A percentile compares a stretch with the other conserved stretches of the same genome.
phyloP scores from a whole-genome alignment of 176 grass and related monocot species.

The Puccinellia tenuiflora region DNA sequence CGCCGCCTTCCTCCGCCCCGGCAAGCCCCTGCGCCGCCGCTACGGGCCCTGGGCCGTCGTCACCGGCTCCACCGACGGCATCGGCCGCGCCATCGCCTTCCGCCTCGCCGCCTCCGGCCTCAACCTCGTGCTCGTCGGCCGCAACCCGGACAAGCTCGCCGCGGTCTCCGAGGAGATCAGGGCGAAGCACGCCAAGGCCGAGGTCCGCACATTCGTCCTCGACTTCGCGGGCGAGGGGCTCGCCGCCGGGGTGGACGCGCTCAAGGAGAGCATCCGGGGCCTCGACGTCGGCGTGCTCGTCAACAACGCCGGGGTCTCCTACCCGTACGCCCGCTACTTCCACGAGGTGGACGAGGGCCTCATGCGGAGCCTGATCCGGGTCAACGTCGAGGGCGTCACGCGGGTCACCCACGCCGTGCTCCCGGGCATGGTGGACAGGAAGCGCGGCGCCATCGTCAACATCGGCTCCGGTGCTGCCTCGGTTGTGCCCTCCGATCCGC shows the following conservation, averaged over 20 bases:
- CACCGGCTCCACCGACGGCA: constrained; percentile 81
- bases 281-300: constrained; percentile 80
- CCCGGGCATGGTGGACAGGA: constrained; percentile 75
- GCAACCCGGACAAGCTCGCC: constrained; percentile 67
- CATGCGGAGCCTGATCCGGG: constrained; percentile 59
- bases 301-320: constrained; percentile 83
- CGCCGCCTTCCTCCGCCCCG: constrained; percentile 72
- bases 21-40: constrained; percentile 68
- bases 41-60: constrained; percentile 91
- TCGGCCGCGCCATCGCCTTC: constrained; percentile 76
- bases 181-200: constrained; percentile 39
- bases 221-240: constrained; percentile 62
- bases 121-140: constrained; percentile 75
- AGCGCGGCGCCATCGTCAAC: constrained; percentile 86
- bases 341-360: constrained; percentile 94
- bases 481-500: constrained; percentile 71
- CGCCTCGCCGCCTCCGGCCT: constrained; percentile 60
- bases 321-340: constrained; percentile 94
- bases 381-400: constrained; percentile 84
- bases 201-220: constrained; percentile 66
- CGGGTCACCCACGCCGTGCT: constrained; percentile 82
- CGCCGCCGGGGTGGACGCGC: constrained; percentile 45
- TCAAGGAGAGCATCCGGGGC: constrained; percentile 51
- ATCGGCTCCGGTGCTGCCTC: constrained; percentile 77
- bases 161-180: constrained; percentile 59